Evolutionary conservation across 192 early-diverging fungal species (phyloP).

Genomic region (Linnemannia zychae): DNA sequence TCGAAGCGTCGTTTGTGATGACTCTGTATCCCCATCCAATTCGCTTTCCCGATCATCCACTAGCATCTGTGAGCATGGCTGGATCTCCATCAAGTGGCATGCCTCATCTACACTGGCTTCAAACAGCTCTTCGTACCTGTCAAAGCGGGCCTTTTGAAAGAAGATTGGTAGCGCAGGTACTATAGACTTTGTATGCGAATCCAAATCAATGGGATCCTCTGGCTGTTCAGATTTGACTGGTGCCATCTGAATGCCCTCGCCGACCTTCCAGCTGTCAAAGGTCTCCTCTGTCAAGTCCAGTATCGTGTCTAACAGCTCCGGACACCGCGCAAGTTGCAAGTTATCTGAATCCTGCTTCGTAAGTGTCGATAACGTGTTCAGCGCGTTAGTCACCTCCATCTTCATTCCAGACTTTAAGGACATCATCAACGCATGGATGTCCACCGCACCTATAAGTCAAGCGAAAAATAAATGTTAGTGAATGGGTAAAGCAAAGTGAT

Average conservation of each 20-base stretch:
- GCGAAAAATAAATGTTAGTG: neutral
- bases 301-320: conserved; percentile 76
- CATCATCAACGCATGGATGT: conserved; percentile 83
- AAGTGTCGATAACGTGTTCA: conserved; percentile 77
- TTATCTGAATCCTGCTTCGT: conserved; percentile 66
- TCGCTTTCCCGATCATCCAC: conserved; percentile 46
- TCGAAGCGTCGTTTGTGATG: conserved; percentile 2
- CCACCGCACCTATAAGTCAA: conserved; percentile 65
- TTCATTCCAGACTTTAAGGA: conserved; percentile 83
- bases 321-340: conserved; percentile 69
- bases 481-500: neutral
- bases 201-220: neutral
- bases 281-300: conserved; percentile 69
- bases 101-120: conserved; percentile 68
- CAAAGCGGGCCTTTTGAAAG: conserved; percentile 28
- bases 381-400: conserved; percentile 79
- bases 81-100: conserved; percentile 43
- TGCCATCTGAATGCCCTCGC: neutral
- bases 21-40: neutral
- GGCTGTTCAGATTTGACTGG: neutral
- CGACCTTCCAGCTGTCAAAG: conserved; percentile 20
- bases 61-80: neutral
- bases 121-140: conserved; percentile 65
- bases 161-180: conserved; percentile 21
- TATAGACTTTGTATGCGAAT: neutral